phyloP scores from a whole-genome alignment of 495 filamentous ascomycete genomes.

The Lophiostoma macrostomum region DNA sequence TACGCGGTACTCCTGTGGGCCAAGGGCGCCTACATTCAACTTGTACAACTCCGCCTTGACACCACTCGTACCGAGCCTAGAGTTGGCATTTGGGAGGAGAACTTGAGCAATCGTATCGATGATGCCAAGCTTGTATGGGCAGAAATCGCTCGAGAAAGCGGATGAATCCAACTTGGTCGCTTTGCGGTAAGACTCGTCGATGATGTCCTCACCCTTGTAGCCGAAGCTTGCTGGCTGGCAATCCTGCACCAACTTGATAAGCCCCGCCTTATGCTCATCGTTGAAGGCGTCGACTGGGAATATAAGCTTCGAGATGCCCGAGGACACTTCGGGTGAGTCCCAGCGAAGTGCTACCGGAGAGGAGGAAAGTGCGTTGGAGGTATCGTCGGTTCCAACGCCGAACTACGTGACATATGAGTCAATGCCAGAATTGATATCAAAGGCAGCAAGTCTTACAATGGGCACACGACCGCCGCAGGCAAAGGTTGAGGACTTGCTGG shows the following conservation, averaged over 20 bases:
- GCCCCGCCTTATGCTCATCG: neutral
- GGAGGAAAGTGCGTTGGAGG: too few species aligned
- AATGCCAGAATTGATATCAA: too few species aligned
- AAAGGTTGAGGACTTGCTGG: too few species aligned
- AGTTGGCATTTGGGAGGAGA: constrained; percentile 45
- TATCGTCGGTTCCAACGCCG: too few species aligned
- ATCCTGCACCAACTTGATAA: constrained; percentile 36
- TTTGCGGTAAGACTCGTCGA: constrained; percentile 51
- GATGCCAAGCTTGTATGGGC: constrained; percentile 53
- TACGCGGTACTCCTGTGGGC: neutral
- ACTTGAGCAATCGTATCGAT: constrained; percentile 48
- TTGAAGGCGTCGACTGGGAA: constrained; percentile 3
- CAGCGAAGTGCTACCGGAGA: neutral
- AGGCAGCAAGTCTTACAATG: too few species aligned
- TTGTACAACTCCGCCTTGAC: constrained; percentile 52
- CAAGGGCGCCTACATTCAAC: constrained; percentile 47
- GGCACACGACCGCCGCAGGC: too few species aligned
- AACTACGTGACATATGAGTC: too few species aligned
- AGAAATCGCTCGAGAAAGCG: constrained; percentile 50
- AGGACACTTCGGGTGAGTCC: neutral
- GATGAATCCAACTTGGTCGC: constrained; percentile 49
- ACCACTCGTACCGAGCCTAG: neutral
- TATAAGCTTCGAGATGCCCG: constrained; percentile 1
- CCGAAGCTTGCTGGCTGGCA: constrained; percentile 52
- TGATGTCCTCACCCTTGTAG: constrained; percentile 43